phyloP scores from a whole-genome alignment of 1,284 basidiomycete genomes.

The Puccinia hordei region DNA sequence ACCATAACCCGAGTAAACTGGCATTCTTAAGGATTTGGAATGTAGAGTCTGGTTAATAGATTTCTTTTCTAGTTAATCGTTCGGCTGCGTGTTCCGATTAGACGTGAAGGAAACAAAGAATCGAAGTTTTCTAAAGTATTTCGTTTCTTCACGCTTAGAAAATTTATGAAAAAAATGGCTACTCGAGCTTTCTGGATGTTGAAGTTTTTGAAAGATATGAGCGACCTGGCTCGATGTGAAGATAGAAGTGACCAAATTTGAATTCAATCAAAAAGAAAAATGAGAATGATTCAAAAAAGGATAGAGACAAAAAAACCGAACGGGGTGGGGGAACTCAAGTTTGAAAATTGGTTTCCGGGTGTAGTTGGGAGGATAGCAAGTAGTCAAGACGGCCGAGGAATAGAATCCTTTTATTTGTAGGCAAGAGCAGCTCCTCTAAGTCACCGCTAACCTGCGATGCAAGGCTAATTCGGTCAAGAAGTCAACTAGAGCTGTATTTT shows the following conservation, averaged over 20 bases:
- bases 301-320: neutral
- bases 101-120: neutral
- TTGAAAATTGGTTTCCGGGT: conserved; percentile 2
- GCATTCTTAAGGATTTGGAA: neutral
- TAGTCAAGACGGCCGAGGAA: neutral
- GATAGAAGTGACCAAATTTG: neutral
- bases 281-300: neutral
- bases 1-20: conserved; percentile 7
- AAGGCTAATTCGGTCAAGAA: neutral
- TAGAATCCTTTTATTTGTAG: neutral
- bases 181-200: neutral
- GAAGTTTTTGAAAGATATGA: neutral
- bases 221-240: conserved; percentile 3
- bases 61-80: neutral
- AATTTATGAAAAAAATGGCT: neutral
- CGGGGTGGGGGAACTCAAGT: neutral
- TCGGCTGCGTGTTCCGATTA: neutral
- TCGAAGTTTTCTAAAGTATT: neutral
- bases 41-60: neutral
- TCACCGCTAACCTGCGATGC: neutral
- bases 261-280: conserved; percentile 9
- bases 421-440: neutral
- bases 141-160: neutral
- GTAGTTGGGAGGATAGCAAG: neutral
- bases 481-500: neutral